phyloP scores from a whole-genome alignment of 495 filamentous ascomycete species.

The Penicillium longicatenatum region DNA sequence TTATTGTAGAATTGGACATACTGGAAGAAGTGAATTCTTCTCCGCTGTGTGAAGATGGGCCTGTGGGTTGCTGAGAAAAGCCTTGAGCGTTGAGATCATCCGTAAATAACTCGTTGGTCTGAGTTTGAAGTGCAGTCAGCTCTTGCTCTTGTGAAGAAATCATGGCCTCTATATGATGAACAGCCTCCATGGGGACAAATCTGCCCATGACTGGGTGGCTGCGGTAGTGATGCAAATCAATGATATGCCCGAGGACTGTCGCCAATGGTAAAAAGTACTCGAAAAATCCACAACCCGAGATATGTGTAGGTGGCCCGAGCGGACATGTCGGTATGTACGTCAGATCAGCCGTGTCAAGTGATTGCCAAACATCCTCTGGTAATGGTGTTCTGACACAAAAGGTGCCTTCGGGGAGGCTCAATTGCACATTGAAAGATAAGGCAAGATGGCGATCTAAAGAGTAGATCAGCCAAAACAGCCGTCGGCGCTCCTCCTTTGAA shows the following conservation, averaged over 20 bases:
- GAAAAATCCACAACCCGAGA: constrained; percentile 53
- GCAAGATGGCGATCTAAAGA: constrained; percentile 52
- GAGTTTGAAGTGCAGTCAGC: constrained; percentile 10
- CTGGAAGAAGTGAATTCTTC: not conserved
- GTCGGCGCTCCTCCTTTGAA: constrained; percentile 47
- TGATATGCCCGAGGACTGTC: constrained; percentile 80
- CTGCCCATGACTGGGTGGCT: constrained; percentile 73
- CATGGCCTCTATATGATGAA: constrained; percentile 21
- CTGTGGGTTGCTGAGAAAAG: not conserved
- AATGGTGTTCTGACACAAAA: constrained; percentile 39
- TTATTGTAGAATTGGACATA: not conserved
- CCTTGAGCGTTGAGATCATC: not conserved
- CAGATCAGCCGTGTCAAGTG: constrained; percentile 28
- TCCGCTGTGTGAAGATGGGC: not conserved
- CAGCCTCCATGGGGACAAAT: constrained; percentile 18
- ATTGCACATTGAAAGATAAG: constrained; percentile 51
- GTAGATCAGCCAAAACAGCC: constrained; percentile 56
- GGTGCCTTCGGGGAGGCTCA: constrained; percentile 49
- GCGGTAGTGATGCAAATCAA: constrained; percentile 74
- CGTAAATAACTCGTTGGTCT: not conserved
- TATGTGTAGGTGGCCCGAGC: constrained; percentile 28
- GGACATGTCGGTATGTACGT: constrained; percentile 25
- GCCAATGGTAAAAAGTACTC: constrained; percentile 83
- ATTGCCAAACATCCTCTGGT: constrained; percentile 35
- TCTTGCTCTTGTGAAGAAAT: constrained; percentile 23